Conservation (phyloP, 805 yeast genomes). For the Wickerhamiella nectarea region DNA sequence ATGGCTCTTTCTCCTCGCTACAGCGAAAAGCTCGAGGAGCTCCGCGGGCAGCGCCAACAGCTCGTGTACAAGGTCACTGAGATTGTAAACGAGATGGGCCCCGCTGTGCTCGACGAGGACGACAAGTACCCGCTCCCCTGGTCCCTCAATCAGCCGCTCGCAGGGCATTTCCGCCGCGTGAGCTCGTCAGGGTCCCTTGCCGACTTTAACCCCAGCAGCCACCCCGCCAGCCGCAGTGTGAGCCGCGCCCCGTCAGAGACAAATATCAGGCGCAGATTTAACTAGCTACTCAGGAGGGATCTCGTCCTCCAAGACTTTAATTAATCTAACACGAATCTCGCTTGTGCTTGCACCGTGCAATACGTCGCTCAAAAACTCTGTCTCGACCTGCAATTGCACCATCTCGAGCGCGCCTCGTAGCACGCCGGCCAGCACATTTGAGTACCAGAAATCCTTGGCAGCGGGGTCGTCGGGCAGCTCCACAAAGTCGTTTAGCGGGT, state of each 20-base stretch:
- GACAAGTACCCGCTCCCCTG: neutral
- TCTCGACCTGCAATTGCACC: conserved; percentile 90
- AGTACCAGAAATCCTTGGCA: conserved; percentile 72
- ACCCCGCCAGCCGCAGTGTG: no score
- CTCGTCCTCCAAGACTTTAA: conserved; percentile 73
- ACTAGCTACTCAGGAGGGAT: conserved; percentile 79
- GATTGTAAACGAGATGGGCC: conserved; percentile 67
- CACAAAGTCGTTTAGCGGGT: conserved; percentile 89
- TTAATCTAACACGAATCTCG: conserved; percentile 59
- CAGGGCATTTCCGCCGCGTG: neutral
- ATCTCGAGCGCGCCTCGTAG: conserved; percentile 83
- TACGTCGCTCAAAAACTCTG: conserved; percentile 61
- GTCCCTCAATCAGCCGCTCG: neutral
- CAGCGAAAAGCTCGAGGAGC: conserved; percentile 31
- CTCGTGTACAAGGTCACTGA: conserved; percentile 66
- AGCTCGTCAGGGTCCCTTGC: neutral
- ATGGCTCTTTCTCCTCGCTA: conserved; percentile 30
- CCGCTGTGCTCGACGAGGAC: conserved; percentile 64
- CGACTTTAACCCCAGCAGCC: no score
- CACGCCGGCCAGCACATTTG: conserved; percentile 81
- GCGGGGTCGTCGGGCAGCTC: conserved; percentile 77
- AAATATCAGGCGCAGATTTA: no score
- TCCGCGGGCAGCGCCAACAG: conserved; percentile 47
- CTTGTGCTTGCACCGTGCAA: conserved; percentile 73
- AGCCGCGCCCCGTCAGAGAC: no score